Conservation (phyloP, 441 rosid genomes). For the Pelargonium exstipulatum region DNA sequence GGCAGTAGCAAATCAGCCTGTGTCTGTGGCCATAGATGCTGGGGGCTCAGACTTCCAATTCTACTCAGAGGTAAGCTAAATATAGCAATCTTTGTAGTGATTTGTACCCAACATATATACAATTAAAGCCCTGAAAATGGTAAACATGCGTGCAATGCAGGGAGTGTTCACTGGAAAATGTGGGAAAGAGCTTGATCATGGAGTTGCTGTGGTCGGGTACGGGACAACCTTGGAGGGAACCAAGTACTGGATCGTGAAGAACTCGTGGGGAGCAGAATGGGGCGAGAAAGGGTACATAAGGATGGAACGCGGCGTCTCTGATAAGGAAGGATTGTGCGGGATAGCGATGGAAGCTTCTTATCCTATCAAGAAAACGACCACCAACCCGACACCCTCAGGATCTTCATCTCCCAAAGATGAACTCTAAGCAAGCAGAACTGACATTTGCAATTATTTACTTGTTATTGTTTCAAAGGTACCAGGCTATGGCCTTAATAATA, state of each 20-base stretch:
- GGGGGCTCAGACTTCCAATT: conserved; percentile 73
- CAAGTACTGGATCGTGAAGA: conserved; percentile 82
- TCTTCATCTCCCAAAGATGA: conserved; percentile 47
- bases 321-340: conserved; percentile 62
- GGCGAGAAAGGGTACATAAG: conserved; percentile 88
- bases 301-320: conserved; percentile 55
- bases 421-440: conserved; percentile 34
- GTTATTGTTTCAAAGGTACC: neutral
- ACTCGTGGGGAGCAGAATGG: conserved; percentile 87
- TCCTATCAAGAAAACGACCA: conserved; percentile 57
- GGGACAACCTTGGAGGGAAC: conserved; percentile 62
- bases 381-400: conserved; percentile 33
- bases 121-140: no score
- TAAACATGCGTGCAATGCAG: conserved; percentile 23
- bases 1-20: conserved; percentile 74
- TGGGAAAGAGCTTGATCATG: conserved; percentile 64
- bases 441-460: neutral
- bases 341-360: conserved; percentile 85
- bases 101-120: neutral
- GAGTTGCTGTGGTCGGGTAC: conserved; percentile 72
- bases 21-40: conserved; percentile 82
- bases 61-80: conserved; percentile 66
- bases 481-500: neutral
- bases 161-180: conserved; percentile 76
- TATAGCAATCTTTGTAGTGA: no score